Evolutionary conservation across 176 grass and related monocot genomes (phyloP), one percentile per base, ranked within the genome.

Genomic region (bread wheat (Triticum aestivum)): DNA sequence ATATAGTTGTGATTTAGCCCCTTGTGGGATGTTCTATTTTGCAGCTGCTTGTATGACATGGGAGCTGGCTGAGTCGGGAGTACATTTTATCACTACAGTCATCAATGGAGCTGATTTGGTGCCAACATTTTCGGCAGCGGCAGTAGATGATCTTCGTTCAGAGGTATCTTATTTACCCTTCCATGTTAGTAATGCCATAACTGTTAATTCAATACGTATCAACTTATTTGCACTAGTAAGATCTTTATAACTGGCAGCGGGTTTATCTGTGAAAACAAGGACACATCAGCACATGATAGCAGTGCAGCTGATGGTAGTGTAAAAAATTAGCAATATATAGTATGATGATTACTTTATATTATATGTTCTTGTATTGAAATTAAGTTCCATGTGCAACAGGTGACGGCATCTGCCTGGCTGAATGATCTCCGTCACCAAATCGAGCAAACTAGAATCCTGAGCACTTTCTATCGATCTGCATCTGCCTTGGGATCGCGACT

Each of bases 31-130:
- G 27, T n/a, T 87, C 41, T 65, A 42, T 87, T 87, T 77, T 63
- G 15, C 92, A 98, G 97, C 94, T 88, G 97, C 97, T 83, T 98
- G 94, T 82, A 96, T 98, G 94, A 98, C 97, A 66, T 98, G 90
- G 97, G 94, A 98, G 73, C 91, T 98, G 90, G 97, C 97, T 20
- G 97, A 98, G 61, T 98, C 94, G 32, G 97, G 97, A 75, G 80
- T 67, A 56, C 85, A 92, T 76, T 98, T 98, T 87, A 92, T 96
- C 82, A 98, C 97, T 84, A 89, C 97, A 88, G 92, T 98, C n/a
- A 96, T 98, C 51, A 98, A 96, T 68, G 93, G 91, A 80, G 94
- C 94, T 90, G 94, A 98, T 91, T 86, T 98, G 79, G 97, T 98
- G 66, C 97, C 97, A 78, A 94, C 88, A 6, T 98, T 98, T 91